phyloP scores from a whole-genome alignment of 805 yeast species.

The Sugiyamaella boreocaroliniensis region DNA sequence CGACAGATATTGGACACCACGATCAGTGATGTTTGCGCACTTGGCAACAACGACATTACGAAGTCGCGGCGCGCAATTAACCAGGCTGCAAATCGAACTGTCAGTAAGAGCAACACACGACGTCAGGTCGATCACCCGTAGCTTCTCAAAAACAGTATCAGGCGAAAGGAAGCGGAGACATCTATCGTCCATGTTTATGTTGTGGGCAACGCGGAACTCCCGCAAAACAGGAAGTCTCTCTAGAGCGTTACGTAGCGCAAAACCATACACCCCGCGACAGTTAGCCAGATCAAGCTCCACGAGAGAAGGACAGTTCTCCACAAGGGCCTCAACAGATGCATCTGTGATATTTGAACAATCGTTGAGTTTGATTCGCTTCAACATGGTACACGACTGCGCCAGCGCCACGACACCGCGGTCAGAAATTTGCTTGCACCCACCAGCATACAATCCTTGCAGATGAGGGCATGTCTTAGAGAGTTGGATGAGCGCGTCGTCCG shows the following conservation, averaged over 20 bases:
- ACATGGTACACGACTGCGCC: slow-evolving; percentile 57
- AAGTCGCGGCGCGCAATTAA: slow-evolving; percentile 71
- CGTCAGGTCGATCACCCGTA: slow-evolving; percentile 80
- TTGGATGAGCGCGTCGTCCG: slow-evolving; percentile 63
- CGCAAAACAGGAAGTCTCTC: slow-evolving; percentile 62
- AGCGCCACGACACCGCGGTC: slow-evolving; percentile 56
- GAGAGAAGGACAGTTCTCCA: slow-evolving; percentile 65
- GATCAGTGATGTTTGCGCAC: slow-evolving; percentile 80
- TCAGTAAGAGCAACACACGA: slow-evolving; percentile 79
- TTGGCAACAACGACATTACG: slow-evolving; percentile 86
- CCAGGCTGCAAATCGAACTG: slow-evolving; percentile 63
- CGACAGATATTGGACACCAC: slow-evolving; percentile 63
- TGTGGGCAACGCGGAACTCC: slow-evolving; percentile 76
- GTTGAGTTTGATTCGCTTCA: slow-evolving; percentile 77
- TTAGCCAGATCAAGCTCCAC: slow-evolving; percentile 88
- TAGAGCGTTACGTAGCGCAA: slow-evolving; percentile 52
- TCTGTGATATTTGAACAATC: slow-evolving; percentile 64
- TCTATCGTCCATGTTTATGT: slow-evolving; percentile 60
- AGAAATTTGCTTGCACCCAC: slow-evolving; percentile 68
- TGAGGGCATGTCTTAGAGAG: slow-evolving; percentile 66
- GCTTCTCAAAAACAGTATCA: slow-evolving; percentile 43
- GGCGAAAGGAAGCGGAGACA: slow-evolving; percentile 52
- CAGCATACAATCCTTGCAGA: slow-evolving; percentile 84
- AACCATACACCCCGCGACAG: slow-evolving; percentile 66
- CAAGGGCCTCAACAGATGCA: slow-evolving; percentile 50